These are phyloP conservation scores for Aspergillus awamori DNA, from an alignment of 2,329 filamentous ascomycete species.

Conservation along the genomic window DNA sequence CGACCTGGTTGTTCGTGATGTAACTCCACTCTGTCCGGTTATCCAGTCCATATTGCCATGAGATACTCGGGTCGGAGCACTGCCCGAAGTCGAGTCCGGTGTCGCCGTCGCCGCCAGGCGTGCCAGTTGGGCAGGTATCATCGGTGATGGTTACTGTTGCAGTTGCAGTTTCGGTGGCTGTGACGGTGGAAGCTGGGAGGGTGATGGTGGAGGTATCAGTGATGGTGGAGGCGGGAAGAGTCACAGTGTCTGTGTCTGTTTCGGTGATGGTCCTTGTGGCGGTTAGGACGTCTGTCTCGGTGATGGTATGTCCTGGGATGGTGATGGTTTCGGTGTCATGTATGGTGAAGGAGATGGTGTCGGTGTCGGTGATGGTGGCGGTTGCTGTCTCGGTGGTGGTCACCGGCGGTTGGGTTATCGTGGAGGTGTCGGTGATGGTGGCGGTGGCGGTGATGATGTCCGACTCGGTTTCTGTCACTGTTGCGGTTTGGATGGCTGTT, in stretches of 20 bases:
- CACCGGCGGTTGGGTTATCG: background rate
- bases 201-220: background rate
- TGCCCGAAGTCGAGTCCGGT: conserved; percentile 7
- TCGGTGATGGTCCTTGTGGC: background rate
- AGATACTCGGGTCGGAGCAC: conserved; percentile 16
- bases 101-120: background rate
- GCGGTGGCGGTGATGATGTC: background rate
- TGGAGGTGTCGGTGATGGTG: background rate
- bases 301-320: conserved; percentile 32
- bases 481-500: background rate
- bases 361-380: conserved; percentile 2
- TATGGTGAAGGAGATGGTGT: background rate
- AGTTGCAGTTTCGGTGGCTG: background rate
- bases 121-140: background rate
- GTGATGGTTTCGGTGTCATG: background rate
- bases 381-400: background rate
- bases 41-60: conserved; percentile 18
- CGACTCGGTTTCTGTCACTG: background rate
- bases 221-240: background rate
- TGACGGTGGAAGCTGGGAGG: too few relatives aligned
- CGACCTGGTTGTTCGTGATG: conserved; percentile 19
- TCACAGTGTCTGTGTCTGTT: background rate
- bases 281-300: too few relatives aligned
- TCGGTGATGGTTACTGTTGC: background rate
- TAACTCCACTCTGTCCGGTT: conserved; percentile 9